Conservation (phyloP, 371 early-diverging fungal species). For the Rhizomucor pusillus region DNA sequence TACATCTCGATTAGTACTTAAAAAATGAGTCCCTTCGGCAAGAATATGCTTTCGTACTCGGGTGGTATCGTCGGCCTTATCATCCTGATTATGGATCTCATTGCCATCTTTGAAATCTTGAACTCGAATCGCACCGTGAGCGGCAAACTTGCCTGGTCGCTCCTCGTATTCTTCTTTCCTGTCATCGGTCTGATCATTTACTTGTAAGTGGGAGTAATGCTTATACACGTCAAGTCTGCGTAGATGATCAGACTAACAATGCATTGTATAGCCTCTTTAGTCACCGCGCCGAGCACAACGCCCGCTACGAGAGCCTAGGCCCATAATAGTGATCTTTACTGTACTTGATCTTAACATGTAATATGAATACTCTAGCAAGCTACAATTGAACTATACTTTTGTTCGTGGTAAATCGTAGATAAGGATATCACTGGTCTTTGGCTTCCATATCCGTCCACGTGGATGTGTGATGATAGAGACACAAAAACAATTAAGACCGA, state of each 20-base stretch:
- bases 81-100: slow-evolving; percentile 54
- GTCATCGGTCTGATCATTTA: slow-evolving; percentile 56
- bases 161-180: slow-evolving; percentile 64
- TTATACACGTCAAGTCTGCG: neutral
- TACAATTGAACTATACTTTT: too few relatives aligned
- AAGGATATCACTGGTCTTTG: too few relatives aligned
- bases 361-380: too few relatives aligned
- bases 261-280: slow-evolving; percentile 48
- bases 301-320: slow-evolving; percentile 49
- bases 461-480: too few relatives aligned
- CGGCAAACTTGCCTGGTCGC: slow-evolving; percentile 56
- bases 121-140: slow-evolving; percentile 52
- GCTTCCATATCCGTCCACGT: too few relatives aligned
- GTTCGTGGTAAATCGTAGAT: too few relatives aligned
- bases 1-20: too few relatives aligned
- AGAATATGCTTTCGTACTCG: slow-evolving; percentile 43
- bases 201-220: slow-evolving; percentile 63
- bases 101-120: slow-evolving; percentile 54
- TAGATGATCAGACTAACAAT: neutral
- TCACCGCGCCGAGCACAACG: slow-evolving; percentile 50
- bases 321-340: too few relatives aligned
- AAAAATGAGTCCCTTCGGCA: slow-evolving; percentile 20
- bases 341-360: too few relatives aligned
- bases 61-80: slow-evolving; percentile 51
- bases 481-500: too few relatives aligned